Base-by-base conservation (phyloP, 257 asterid species). In the Petunia axillaris region DNA sequence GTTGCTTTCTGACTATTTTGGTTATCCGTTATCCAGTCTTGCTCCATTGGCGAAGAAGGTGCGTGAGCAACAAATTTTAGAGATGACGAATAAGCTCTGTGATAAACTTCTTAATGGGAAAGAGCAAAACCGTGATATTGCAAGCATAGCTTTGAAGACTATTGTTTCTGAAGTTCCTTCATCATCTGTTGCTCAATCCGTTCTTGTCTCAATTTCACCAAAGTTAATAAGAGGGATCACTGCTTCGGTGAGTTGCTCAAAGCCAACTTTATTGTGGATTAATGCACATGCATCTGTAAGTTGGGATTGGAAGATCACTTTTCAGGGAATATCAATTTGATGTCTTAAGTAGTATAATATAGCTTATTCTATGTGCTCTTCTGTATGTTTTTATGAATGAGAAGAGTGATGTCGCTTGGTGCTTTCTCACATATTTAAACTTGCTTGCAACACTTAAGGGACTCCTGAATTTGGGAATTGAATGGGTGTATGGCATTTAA, bases 101-200 rank as follows among this genome's bases (percentile, higher is more conserved):
- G 98, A 94, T 87, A 96, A 96, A 86, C 85, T 96, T 87, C 97
- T 96, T 75, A 91, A 94, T 80, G 97, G 94, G 78, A 96, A 94
- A 88, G 98, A 94, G 81, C 98, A 89, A 83, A 91, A 94, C 58
- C 97, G 96, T 71, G 99, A 96, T 83, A 93, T 92, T 74, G 96
- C 99, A 14, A 94, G 99, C 87, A 96, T 96, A 86, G 99, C 99
- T 81, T 84, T 96, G 88, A 96, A 96, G 93, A 92, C 99, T 63
- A 89, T 96, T 87, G 92, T 96, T 85, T 88, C 98, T 76, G 99
- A 96, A 94, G 98, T 96, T 84, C 98, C 99, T 82, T 84, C 86
- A 67, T 77, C 92, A 53, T 79, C 95, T 79, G 89, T 87, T 81
- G 97, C 97, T 80, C 93, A 90, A 84, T 85, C 91, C 57, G 87